Percentiles rank a stretch among this genome's conserved stretches.
Evolutionary conservation across 495 filamentous ascomycete species (phyloP).

Genomic region (Aspergillus affinis): DNA sequence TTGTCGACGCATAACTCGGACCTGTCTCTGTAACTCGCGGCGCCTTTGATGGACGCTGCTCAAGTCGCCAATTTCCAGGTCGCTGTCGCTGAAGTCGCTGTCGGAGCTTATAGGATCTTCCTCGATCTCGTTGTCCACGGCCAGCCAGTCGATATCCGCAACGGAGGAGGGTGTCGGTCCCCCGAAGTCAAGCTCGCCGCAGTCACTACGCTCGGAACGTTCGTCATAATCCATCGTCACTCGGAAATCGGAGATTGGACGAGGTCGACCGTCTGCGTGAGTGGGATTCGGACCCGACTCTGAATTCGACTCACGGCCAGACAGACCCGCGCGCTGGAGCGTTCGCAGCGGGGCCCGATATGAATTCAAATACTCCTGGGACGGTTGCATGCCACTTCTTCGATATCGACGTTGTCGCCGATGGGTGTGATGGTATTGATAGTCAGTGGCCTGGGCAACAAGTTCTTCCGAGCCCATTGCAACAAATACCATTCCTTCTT

Average conservation of each 20-base stretch:
- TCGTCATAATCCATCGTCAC: conserved; percentile 53
- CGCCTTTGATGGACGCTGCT: conserved; percentile 32
- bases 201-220: conserved; percentile 25
- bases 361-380: conserved; percentile 41
- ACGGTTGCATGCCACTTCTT: conserved; percentile 34
- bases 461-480: conserved; percentile 80
- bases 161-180: conserved; percentile 20
- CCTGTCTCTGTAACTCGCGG: conserved; percentile 27
- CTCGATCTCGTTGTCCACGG: conserved; percentile 23
- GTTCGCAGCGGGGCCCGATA: conserved; percentile 38
- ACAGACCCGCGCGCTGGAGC: conserved; percentile 26
- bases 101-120: conserved; percentile 46
- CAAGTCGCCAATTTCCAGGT: conserved; percentile 26
- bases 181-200: conserved; percentile 10
- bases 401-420: conserved; percentile 30
- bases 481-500: conserved; percentile 92
- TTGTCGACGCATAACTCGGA: conserved; percentile 25
- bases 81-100: conserved; percentile 54
- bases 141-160: conserved; percentile 27
- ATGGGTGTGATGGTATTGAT: conserved; percentile 66
- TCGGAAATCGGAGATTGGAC: conserved; percentile 41
- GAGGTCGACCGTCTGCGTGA: conserved; percentile 16
- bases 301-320: conserved; percentile 25
- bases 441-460: conserved; percentile 67
- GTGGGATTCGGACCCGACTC: conserved; percentile 23